Percentiles rank a stretch among this genome's conserved stretches.
phyloP scores from a whole-genome alignment of 2,329 filamentous ascomycete genomes.

The Emydomyces testavorans region DNA sequence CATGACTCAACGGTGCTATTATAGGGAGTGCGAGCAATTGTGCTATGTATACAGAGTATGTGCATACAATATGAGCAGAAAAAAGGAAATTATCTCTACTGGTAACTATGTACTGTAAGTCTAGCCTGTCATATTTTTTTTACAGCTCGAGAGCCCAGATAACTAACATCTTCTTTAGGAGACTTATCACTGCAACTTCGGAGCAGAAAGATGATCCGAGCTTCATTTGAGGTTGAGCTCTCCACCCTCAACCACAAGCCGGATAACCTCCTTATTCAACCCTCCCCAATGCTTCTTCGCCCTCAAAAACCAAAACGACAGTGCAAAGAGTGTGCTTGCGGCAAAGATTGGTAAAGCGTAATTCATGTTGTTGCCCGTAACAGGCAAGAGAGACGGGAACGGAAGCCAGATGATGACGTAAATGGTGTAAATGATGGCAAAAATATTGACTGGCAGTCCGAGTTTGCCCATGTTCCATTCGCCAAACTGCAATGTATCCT shows the following conservation, averaged over 20 bases:
- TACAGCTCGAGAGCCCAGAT: too few species aligned
- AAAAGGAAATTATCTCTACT: too few species aligned
- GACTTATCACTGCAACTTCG: neutral
- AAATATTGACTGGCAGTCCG: constrained; percentile 27
- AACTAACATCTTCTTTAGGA: neutral
- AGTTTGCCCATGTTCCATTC: constrained; percentile 26
- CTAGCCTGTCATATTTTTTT: too few species aligned
- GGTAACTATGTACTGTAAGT: too few species aligned
- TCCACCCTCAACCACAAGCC: constrained; percentile 16
- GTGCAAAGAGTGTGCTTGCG: constrained; percentile 15
- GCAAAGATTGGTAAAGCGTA: constrained; percentile 29
- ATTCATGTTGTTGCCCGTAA: constrained; percentile 31
- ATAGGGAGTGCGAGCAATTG: too few species aligned
- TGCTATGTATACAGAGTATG: too few species aligned
- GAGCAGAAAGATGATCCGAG: neutral
- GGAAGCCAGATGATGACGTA: constrained; percentile 26
- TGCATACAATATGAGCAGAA: too few species aligned
- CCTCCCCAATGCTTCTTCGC: constrained; percentile 16
- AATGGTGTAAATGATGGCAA: constrained; percentile 26
- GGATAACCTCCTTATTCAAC: constrained; percentile 16
- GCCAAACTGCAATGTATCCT: constrained; percentile 19
- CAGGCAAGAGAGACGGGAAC: constrained; percentile 27
- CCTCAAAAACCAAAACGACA: constrained; percentile 15
- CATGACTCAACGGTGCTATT: too few species aligned
- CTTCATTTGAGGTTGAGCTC: constrained; percentile 15